Evolutionary conservation across 139 green algal genomes (phyloP), one percentile per base, ranked within the genome.

Genomic region (Dunaliella primolecta): DNA sequence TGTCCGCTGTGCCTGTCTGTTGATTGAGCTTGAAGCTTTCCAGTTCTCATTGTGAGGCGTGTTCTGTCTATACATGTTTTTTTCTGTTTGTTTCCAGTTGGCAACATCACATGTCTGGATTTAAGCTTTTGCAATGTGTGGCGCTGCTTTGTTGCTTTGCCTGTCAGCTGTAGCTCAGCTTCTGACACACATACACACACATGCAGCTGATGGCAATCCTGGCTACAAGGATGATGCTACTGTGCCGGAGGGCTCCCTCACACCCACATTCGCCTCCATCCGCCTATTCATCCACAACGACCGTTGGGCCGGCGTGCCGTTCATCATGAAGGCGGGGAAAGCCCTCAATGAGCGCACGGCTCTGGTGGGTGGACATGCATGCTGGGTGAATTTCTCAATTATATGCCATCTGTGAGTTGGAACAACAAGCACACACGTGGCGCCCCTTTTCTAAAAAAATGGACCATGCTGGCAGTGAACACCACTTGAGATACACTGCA

Each of bases 271-370:
- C 89, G 97, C 97, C 0, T 87, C 93, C 0, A 86, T 91, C 20
- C 87, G 91, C 2, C 84, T 99, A 24, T 84, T 89, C 37, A 94
- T 99, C 34, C 89, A 96, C 84, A 99, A 99, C 88, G 96, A 98
- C 85, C 88, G 97, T 29, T 89, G 88, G 88, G 88, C 85, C 7
- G 96, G 94, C 30, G 96, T 98, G 82, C 96, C 96, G 0, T 96
- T 98, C 86, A 90, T 99, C 55, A 89, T 99, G 74, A 97, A 98
- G 89, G 97, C 97, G 1, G 97, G 96, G 82, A 99, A 99, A 88
- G 97, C 95, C 11, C 86, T 99, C 34, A 89, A 91, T 84, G 88
- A 91, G 57, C 79, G 85, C 32, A 56, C 84, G 38, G 85, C 83
- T 7, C n/a, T 84, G 80, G 88, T 91, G 81, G 81, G 85, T 81